Conservation (phyloP, 176 grass and related monocot genomes). For the Ananas comosus region DNA sequence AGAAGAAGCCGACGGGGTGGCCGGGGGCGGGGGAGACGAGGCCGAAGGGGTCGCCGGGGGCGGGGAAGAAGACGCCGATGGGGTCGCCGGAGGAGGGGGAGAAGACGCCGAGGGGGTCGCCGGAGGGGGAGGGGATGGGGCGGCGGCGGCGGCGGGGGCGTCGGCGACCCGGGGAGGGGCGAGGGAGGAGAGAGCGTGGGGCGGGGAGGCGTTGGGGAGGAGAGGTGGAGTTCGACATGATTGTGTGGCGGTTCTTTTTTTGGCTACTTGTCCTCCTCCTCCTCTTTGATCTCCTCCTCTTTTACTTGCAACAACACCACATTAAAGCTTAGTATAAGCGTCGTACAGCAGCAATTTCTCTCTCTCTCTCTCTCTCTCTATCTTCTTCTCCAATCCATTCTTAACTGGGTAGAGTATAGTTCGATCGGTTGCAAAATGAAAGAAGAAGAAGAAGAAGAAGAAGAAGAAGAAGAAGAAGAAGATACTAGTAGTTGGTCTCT, state of each 20-base stretch:
- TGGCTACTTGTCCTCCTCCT: background rate
- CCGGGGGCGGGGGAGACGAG: constrained; percentile 21
- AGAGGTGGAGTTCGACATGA: background rate
- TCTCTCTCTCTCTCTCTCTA: background rate
- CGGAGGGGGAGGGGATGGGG: background rate
- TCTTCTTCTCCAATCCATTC: background rate
- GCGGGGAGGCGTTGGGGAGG: constrained; percentile 19
- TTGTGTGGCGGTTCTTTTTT: background rate
- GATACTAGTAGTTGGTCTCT: too few species aligned
- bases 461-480: too few species aligned
- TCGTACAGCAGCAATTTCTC: background rate
- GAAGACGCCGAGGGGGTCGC: constrained; percentile 8
- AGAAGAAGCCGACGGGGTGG: background rate
- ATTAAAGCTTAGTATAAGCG: background rate
- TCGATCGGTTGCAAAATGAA: too few species aligned
- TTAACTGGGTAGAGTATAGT: background rate
- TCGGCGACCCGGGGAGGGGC: constrained; percentile 1
- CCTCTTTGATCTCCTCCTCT: background rate
- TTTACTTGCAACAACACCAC: background rate
- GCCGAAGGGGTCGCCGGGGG: constrained; percentile 1
- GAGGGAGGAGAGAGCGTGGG: background rate
- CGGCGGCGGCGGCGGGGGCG: background rate
- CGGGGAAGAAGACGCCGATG: constrained; percentile 6
- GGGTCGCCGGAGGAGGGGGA: constrained; percentile 6
- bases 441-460: too few species aligned